phyloP scores from a whole-genome alignment of 805 yeast species.

The Candida montana region DNA sequence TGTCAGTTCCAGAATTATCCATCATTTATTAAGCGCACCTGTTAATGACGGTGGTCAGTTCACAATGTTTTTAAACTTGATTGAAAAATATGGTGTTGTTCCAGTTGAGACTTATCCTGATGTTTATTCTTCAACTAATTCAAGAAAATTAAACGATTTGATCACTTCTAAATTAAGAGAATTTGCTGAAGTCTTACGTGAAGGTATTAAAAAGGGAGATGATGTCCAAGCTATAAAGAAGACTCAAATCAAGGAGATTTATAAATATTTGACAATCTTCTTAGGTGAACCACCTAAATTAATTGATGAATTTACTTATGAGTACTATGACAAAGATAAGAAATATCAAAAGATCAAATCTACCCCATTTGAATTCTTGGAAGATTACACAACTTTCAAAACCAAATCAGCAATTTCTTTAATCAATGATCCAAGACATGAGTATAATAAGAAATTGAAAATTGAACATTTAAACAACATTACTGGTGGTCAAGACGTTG shows the following conservation, averaged over 20 bases:
- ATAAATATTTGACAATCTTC: conserved; percentile 59
- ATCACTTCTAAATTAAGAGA: conserved; percentile 71
- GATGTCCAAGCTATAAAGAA: conserved; percentile 31
- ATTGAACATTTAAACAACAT: conserved; percentile 76
- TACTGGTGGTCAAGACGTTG: conserved; percentile 56
- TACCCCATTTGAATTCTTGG: conserved; percentile 63
- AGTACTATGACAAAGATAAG: conserved; percentile 65
- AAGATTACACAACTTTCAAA: conserved; percentile 46
- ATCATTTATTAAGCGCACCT: conserved; percentile 59
- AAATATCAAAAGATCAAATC: conserved; percentile 42
- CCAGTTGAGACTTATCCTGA: conserved; percentile 76
- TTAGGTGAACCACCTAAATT: conserved; percentile 80
- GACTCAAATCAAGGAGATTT: conserved; percentile 56
- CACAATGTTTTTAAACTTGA: conserved; percentile 72
- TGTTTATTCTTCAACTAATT: conserved; percentile 46
- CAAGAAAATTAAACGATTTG: conserved; percentile 49
- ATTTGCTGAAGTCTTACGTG: conserved; percentile 65
- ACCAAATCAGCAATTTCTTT: conserved; percentile 54
- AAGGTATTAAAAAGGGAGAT: conserved; percentile 9
- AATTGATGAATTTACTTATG: conserved; percentile 64
- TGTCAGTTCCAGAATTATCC: conserved; percentile 66
- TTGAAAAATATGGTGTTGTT: conserved; percentile 76
- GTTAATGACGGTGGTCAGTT: conserved; percentile 85
- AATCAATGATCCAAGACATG: conserved; percentile 79
- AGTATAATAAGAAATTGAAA: conserved; percentile 54